Conservation (phyloP, 225 moss, liverwort and hornwort species). For the Pleurozium schreberi region DNA sequence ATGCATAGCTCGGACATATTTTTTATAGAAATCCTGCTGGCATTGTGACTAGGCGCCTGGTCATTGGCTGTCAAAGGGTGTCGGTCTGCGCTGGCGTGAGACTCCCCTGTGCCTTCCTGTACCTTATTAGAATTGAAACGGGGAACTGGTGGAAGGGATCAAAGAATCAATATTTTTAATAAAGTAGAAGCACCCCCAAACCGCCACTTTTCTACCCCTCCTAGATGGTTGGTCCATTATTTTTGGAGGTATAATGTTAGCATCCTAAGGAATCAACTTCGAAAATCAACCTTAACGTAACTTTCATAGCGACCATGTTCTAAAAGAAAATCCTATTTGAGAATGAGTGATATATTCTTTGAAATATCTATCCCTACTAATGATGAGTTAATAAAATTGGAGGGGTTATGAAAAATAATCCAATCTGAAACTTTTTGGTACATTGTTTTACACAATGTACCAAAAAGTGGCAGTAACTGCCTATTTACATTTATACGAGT, state of each 20-base stretch:
- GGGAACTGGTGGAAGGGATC: neutral
- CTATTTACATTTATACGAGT: too few species aligned
- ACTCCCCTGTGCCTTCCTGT: too few species aligned
- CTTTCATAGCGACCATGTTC: too few species aligned
- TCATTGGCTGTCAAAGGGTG: neutral
- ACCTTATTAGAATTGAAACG: neutral
- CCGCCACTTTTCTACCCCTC: neutral
- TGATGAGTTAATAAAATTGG: too few species aligned
- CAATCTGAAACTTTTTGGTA: too few species aligned
- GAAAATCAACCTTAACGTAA: neutral
- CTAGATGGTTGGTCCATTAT: neutral
- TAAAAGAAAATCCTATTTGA: too few species aligned
- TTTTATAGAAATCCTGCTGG: neutral
- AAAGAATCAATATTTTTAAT: neutral
- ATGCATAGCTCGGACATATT: neutral
- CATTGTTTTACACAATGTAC: too few species aligned
- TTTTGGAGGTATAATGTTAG: too few species aligned
- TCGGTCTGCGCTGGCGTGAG: neutral
- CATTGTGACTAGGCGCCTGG: neutral
- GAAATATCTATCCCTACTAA: too few species aligned
- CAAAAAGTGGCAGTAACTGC: too few species aligned
- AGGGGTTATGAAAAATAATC: too few species aligned
- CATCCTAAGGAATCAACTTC: neutral
- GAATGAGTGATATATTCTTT: too few species aligned
- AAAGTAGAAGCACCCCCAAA: neutral